Base-by-base conservation (phyloP, 208 protist genomes). In the Borovskyia barvae region DNA sequence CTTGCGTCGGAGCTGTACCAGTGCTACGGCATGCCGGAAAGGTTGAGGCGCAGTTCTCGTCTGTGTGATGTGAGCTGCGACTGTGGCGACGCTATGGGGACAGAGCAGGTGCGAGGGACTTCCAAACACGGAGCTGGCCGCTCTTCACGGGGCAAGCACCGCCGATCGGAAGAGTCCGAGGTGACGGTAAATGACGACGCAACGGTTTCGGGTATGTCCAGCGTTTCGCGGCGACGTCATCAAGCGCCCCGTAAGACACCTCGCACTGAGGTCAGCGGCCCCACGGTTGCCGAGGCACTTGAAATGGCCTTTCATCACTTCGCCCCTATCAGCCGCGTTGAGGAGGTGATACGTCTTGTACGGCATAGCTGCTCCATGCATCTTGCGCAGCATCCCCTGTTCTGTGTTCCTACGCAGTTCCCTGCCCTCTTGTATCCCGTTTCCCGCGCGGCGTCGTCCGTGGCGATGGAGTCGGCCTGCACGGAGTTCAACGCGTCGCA, bases 1-100 rank as follows among this genome's bases (percentile, higher is more conserved):
- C 50, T 83, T 14, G 75, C 80, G 6, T 77, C 82, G 51, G 53
- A 70, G 33, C 29, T 90, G 0, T 80, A 85, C 47, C 82, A 90
- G 42, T 59, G 24, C 53, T 49, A 30, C 25, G 70, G 46, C 35
- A 48, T 63, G 29, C 42, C 45, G 15, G 45, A 40, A 11, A 52
- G 30, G 30, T 40, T 37, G 22, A 37, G 35, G 33, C 39, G 29
- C 25, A 58, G 24, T 26, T 26, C 36, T 43, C 20, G 32, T 32
- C 42, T 58, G 7, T 6, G 50, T 26, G 52, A 42, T 11, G 43
- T 60, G 51, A 24, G 46, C 37, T 1, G 29, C 51, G 5, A 15
- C 4, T 12, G 17, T 12, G 19, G 22, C 3, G 19, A 37, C 15
- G 19, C 33, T 7, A 25, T 15, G 19, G 9, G 14, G 11, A 36